phyloP scores from a whole-genome alignment of 2,329 filamentous ascomycete genomes.

The Neopestalotiopsis sp. region DNA sequence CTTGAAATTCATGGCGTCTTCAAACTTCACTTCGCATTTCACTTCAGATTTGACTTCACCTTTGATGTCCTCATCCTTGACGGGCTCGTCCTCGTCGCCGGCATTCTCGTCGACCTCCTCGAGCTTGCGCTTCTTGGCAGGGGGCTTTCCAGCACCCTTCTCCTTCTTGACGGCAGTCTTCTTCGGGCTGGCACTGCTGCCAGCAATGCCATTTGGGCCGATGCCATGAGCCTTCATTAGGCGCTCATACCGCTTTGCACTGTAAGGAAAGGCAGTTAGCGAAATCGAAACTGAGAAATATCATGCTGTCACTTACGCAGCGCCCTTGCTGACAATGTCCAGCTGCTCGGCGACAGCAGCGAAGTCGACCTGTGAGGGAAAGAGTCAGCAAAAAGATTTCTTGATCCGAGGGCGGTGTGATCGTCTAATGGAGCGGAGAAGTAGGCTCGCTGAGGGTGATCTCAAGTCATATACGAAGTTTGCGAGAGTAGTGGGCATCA shows the following conservation, averaged over 20 bases:
- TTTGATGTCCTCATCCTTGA: constrained; percentile 40
- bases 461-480: background rate
- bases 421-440: too few relatives aligned
- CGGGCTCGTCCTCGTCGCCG: constrained; percentile 37
- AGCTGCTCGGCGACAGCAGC: constrained; percentile 67
- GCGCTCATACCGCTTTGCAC: constrained; percentile 71
- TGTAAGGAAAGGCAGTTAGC: constrained; percentile 35
- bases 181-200: constrained; percentile 30
- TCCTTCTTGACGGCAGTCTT: constrained; percentile 24
- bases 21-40: constrained; percentile 11
- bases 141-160: constrained; percentile 18
- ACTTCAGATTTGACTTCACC: constrained; percentile 33
- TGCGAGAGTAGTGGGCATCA: background rate
- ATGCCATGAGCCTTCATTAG: constrained; percentile 66
- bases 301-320: constrained; percentile 62
- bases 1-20: constrained; percentile 35
- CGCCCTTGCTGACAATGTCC: constrained; percentile 66
- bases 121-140: constrained; percentile 38
- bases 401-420: background rate
- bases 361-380: constrained; percentile 63
- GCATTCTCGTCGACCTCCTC: constrained; percentile 41
- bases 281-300: constrained; percentile 1
- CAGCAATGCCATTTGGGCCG: constrained; percentile 27
- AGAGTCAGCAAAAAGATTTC: background rate
- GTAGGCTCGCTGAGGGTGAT: too few relatives aligned